phyloP scores from a whole-genome alignment of 2,329 filamentous ascomycete species.

The Thielaviopsis ethacetica region DNA sequence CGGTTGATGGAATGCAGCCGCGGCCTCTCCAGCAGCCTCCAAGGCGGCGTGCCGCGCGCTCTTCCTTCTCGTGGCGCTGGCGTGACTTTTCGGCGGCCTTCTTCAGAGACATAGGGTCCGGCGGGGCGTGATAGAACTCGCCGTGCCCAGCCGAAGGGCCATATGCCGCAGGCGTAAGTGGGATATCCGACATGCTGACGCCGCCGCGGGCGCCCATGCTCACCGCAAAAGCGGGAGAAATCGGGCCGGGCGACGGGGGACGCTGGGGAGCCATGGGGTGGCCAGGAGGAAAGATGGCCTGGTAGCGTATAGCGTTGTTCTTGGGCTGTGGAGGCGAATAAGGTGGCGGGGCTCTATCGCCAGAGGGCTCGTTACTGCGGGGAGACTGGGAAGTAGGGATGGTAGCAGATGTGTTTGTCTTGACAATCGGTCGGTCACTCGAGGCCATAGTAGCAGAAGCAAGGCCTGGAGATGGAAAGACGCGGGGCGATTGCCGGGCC shows the following conservation, averaged over 20 bases:
- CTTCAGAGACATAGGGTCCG: slow-evolving; percentile 24
- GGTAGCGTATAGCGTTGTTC: slow-evolving; percentile 29
- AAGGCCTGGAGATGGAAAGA: slow-evolving; percentile 6
- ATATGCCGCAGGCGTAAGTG: slow-evolving; percentile 30
- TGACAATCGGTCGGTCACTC: slow-evolving; percentile 1
- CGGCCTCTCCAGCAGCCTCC: slow-evolving; percentile 51
- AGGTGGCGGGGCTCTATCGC: slow-evolving; percentile 29
- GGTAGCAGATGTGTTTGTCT: background rate
- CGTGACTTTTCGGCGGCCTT: slow-evolving; percentile 18
- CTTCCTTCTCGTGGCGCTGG: slow-evolving; percentile 48
- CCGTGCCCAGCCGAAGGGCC: slow-evolving; percentile 23
- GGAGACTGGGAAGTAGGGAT: slow-evolving; percentile 8
- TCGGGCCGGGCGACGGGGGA: slow-evolving; percentile 41
- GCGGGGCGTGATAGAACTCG: slow-evolving; percentile 27
- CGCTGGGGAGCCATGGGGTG: slow-evolving; percentile 30
- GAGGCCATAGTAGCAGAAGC: slow-evolving; percentile 13
- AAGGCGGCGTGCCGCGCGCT: slow-evolving; percentile 36
- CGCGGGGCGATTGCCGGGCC: background rate
- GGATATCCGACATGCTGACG: slow-evolving; percentile 43
- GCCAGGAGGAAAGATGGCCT: slow-evolving; percentile 40
- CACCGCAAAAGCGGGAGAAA: slow-evolving; percentile 43
- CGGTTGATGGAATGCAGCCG: slow-evolving; percentile 43
- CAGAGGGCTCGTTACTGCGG: background rate
- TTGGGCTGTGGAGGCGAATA: slow-evolving; percentile 33
- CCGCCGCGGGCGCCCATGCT: slow-evolving; percentile 47